These are phyloP conservation scores for Vanderwaltozyma yarrowii DNA, from an alignment of 805 yeast species.

Conservation along the genomic window DNA sequence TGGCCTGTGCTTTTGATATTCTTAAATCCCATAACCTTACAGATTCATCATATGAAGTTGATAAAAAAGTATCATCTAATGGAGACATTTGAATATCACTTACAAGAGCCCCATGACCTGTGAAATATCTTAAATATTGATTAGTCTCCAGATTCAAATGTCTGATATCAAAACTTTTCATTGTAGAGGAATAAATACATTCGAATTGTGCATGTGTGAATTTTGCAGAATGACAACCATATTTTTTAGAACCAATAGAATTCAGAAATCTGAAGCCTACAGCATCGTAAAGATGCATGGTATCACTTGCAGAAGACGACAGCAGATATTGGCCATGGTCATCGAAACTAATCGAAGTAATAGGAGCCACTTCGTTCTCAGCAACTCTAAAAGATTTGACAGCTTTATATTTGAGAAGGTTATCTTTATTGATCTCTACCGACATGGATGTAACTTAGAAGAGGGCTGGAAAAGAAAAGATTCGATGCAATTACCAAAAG, in stretches of 20 bases:
- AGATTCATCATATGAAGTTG: constrained; percentile 66
- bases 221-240: constrained; percentile 80
- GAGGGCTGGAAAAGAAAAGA: too few species aligned
- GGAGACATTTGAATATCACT: constrained; percentile 66
- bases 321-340: constrained; percentile 71
- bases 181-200: constrained; percentile 77
- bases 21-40: constrained; percentile 84
- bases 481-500: too few species aligned
- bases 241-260: constrained; percentile 73
- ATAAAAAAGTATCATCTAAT: constrained; percentile 48
- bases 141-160: constrained; percentile 69
- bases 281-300: constrained; percentile 76
- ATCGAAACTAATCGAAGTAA: constrained; percentile 69
- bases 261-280: constrained; percentile 56
- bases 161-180: constrained; percentile 64
- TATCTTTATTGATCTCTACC: constrained; percentile 19
- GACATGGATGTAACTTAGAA: constrained; percentile 5
- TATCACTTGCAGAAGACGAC: constrained; percentile 70
- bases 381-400: constrained; percentile 44
- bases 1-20: constrained; percentile 54
- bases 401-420: constrained; percentile 27
- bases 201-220: constrained; percentile 68
- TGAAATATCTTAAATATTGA: constrained; percentile 72
- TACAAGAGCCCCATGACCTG: constrained; percentile 77
- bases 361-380: constrained; percentile 38